Conservation (phyloP, 257 asterid genomes). For the Thymus mandschuricus region DNA sequence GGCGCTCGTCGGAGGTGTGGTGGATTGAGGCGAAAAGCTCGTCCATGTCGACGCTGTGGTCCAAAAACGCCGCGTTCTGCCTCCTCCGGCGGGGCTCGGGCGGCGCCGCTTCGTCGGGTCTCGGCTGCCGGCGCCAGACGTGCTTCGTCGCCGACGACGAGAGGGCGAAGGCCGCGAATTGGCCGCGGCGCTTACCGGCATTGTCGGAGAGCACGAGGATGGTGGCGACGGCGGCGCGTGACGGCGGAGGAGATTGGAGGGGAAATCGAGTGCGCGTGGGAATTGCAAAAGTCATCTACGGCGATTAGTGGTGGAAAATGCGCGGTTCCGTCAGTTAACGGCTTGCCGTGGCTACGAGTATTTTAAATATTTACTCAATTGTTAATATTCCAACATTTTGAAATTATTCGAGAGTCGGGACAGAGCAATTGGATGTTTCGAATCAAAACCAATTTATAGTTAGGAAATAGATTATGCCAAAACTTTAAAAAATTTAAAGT, state of each 20-base stretch:
- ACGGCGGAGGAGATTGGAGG: slow-evolving; percentile 32
- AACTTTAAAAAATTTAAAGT: too few species aligned
- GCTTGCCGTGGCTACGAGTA: too few species aligned
- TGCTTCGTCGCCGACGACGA: slow-evolving; percentile 40
- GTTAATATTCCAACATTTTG: too few species aligned
- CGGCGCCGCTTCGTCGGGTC: slow-evolving; percentile 26
- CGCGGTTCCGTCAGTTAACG: too few species aligned
- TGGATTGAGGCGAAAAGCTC: slow-evolving; percentile 56
- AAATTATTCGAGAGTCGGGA: too few species aligned
- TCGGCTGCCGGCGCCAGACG: slow-evolving; percentile 51
- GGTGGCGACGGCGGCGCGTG: slow-evolving; percentile 28
- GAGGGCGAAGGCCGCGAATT: slow-evolving; percentile 41
- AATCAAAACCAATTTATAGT: too few species aligned
- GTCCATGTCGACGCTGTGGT: slow-evolving; percentile 80
- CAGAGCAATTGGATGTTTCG: too few species aligned
- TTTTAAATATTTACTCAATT: too few species aligned
- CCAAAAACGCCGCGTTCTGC: slow-evolving; percentile 39
- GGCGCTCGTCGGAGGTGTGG: slow-evolving; percentile 69
- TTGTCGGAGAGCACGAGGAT: slow-evolving; percentile 34
- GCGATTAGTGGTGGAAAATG: not conserved
- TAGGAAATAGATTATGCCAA: too few species aligned
- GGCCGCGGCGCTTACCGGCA: slow-evolving; percentile 29
- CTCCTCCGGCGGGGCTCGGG: slow-evolving; percentile 41
- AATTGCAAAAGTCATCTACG: slow-evolving; percentile 34
- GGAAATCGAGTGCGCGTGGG: slow-evolving; percentile 31